Conservation (phyloP, 164 flowering plant species). For the Sedum album region DNA sequence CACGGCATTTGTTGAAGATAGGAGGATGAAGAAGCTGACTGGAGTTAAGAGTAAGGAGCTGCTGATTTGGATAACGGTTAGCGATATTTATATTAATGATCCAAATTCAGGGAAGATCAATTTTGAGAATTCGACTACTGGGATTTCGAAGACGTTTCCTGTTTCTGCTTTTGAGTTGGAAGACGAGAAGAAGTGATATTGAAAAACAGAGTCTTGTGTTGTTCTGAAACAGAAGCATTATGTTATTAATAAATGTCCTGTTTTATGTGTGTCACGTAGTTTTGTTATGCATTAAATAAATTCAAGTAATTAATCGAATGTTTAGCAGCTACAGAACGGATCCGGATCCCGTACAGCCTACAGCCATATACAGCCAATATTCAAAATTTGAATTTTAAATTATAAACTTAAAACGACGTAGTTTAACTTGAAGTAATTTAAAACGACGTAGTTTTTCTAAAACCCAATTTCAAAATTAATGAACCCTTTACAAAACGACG, state of each 20-base stretch:
- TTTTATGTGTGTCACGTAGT: not conserved
- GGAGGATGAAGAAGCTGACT: slow-evolving; percentile 37
- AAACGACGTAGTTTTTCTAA: too few species aligned
- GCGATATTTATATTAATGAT: slow-evolving; percentile 33
- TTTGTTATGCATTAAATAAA: not conserved
- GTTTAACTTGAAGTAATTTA: too few species aligned
- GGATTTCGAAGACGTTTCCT: slow-evolving; percentile 43
- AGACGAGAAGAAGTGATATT: slow-evolving; percentile 13
- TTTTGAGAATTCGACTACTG: slow-evolving; percentile 22
- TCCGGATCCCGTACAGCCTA: too few species aligned
- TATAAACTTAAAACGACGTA: too few species aligned
- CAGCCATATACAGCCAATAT: too few species aligned
- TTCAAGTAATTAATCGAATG: too few species aligned
- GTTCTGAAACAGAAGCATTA: not conserved
- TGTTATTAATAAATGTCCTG: not conserved
- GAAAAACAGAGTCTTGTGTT: not conserved
- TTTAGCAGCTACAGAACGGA: too few species aligned
- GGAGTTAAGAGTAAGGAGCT: slow-evolving; percentile 66
- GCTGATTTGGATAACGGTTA: slow-evolving; percentile 48
- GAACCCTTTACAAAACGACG: too few species aligned
- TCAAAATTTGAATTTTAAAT: too few species aligned
- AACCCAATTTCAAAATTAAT: too few species aligned
- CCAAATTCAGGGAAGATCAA: slow-evolving; percentile 17
- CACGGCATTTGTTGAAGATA: slow-evolving; percentile 45
- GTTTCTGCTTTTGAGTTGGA: slow-evolving; percentile 46